Evolutionary conservation across 2,329 filamentous ascomycete genomes (phyloP).

Genomic region (Teratosphaeria epicoccoides): DNA sequence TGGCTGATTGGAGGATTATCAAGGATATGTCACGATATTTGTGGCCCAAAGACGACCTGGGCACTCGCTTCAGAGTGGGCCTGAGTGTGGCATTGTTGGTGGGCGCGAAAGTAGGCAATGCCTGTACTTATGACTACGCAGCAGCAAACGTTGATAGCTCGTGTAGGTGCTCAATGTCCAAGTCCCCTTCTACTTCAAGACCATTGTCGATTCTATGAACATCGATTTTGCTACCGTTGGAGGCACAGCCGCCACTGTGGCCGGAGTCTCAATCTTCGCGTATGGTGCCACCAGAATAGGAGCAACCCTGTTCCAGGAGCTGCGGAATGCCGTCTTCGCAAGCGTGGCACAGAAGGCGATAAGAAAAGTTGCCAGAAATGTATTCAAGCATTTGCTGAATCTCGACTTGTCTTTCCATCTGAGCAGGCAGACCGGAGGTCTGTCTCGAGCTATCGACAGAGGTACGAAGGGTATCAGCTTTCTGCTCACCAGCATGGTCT

Average conservation of each 20-base stretch:
- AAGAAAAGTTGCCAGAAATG: constrained; percentile 76
- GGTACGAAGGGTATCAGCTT: constrained; percentile 99
- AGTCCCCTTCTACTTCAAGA: constrained; percentile 98
- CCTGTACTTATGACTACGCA: constrained; percentile 3
- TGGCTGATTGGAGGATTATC: constrained; percentile 97
- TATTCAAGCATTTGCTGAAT: constrained; percentile 80
- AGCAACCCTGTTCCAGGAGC: constrained; percentile 80
- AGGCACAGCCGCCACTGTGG: constrained; percentile 81
- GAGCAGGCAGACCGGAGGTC: constrained; percentile 82
- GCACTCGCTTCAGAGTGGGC: constrained; percentile 74
- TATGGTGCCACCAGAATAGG: constrained; percentile 79
- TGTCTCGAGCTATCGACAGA: constrained; percentile 88
- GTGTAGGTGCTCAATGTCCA: constrained; percentile 74
- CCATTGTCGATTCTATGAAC: constrained; percentile 95
- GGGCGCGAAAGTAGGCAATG: constrained; percentile 60
- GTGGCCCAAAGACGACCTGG: constrained; percentile 81
- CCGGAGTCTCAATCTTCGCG: constrained; percentile 84
- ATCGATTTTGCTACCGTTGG: constrained; percentile 77
- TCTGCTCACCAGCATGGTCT: constrained; percentile 93
- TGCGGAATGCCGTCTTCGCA: constrained; percentile 92
- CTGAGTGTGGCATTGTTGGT: constrained; percentile 75
- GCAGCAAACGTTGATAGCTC: constrained; percentile 24
- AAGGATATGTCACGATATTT: constrained; percentile 94
- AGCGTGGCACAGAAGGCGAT: constrained; percentile 97
- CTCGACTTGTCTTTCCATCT: constrained; percentile 92